phyloP scores from a whole-genome alignment of 345 rosid species.

The Eucalyptus erythrocorys region DNA sequence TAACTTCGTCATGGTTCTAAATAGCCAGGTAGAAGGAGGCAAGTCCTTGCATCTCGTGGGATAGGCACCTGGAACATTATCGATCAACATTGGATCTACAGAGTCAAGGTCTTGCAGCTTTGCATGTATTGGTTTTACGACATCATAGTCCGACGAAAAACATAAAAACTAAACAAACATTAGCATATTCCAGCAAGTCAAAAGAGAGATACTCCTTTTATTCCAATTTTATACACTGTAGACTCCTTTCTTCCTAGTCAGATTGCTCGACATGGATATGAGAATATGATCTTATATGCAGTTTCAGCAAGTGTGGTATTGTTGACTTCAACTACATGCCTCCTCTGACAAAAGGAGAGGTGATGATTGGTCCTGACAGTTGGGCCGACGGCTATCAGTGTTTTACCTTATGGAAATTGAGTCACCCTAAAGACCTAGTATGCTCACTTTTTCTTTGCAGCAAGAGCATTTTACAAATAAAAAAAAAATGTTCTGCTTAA shows the following conservation, averaged over 20 bases:
- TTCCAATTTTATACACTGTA: not conserved
- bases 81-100: not conserved
- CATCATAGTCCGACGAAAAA: not conserved
- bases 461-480: not conserved
- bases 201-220: not conserved
- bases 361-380: too few relatives aligned
- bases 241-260: not conserved
- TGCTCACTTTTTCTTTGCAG: not conserved
- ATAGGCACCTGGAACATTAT: not conserved
- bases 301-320: not conserved
- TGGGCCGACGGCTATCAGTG: too few relatives aligned
- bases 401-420: too few relatives aligned
- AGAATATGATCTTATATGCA: not conserved
- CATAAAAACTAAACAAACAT: not conserved
- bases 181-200: not conserved
- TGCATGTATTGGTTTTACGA: not conserved
- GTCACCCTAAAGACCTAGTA: not conserved
- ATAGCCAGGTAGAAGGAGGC: not conserved
- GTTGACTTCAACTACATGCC: not conserved
- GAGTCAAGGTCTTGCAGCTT: not conserved
- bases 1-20: not conserved
- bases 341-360: too few relatives aligned
- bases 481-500: not conserved
- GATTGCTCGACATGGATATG: not conserved
- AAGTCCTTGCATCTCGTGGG: not conserved